Conservation (phyloP, 805 yeast genomes). For the Lachancea nothofagi region DNA sequence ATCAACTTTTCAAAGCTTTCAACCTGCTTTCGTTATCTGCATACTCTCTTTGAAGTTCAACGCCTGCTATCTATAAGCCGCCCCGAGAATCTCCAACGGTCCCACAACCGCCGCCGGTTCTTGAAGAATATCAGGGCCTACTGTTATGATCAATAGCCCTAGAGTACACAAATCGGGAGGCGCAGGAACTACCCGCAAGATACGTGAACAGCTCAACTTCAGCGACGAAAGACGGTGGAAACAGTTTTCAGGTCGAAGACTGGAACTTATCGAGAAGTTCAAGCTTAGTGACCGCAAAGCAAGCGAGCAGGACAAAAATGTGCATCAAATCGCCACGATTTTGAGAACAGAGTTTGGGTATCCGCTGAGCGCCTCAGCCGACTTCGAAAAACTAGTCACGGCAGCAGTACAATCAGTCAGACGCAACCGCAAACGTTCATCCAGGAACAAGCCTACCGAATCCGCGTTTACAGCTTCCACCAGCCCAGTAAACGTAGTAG, state of each 20-base stretch:
- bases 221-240: slow-evolving; percentile 83
- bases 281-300: slow-evolving; percentile 65
- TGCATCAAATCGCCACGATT: slow-evolving; percentile 69
- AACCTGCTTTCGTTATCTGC: no score
- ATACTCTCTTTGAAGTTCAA: no score
- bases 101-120: no score
- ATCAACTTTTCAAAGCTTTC: no score
- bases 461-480: slow-evolving; percentile 1
- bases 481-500: background rate
- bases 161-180: slow-evolving; percentile 20
- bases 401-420: slow-evolving; percentile 93
- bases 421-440: slow-evolving; percentile 71
- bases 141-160: background rate
- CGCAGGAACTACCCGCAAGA: slow-evolving; percentile 39
- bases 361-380: slow-evolving; percentile 50
- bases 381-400: slow-evolving; percentile 83
- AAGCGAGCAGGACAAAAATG: slow-evolving; percentile 83
- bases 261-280: slow-evolving; percentile 80
- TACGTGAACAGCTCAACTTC: slow-evolving; percentile 56
- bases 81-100: no score
- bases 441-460: slow-evolving; percentile 28
- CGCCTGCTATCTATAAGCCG: no score
- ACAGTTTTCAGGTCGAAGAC: slow-evolving; percentile 79
- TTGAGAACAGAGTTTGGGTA: slow-evolving; percentile 75
- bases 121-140: background rate